These are phyloP conservation scores for Psidium friedrichsthalianum DNA, from an alignment of 345 rosid genomes.

Conservation along the genomic window DNA sequence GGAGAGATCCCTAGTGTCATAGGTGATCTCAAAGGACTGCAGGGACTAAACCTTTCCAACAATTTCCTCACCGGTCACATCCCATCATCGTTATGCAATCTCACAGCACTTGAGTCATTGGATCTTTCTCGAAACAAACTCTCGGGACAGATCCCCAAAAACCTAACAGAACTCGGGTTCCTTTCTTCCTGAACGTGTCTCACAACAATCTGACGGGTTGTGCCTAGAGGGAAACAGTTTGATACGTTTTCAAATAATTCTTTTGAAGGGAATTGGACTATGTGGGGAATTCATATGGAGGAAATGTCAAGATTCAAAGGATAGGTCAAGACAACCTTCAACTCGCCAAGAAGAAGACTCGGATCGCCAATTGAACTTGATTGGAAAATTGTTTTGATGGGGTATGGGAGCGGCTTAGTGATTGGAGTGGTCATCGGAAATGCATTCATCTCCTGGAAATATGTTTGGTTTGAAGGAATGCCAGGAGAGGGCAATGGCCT, in stretches of 20 bases:
- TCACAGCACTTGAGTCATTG: constrained; percentile 2
- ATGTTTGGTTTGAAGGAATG: background rate
- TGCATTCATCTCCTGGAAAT: background rate
- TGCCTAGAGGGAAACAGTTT: constrained; percentile 9
- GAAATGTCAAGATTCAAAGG: background rate
- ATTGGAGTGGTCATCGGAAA: background rate
- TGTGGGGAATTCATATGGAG: constrained; percentile 6
- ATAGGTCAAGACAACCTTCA: background rate
- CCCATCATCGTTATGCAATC: background rate
- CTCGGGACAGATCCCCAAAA: constrained; percentile 3
- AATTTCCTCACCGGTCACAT: constrained; percentile 8
- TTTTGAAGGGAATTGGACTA: constrained; percentile 8
- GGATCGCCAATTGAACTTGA: background rate
- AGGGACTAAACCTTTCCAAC: constrained; percentile 10
- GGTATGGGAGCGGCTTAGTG: constrained; percentile 7
- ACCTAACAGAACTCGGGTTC: constrained; percentile 7
- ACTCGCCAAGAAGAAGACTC: background rate
- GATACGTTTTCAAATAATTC: constrained; percentile 1
- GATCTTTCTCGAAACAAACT: constrained; percentile 18
- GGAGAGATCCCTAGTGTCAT: constrained; percentile 1
- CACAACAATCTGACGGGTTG: constrained; percentile 8
- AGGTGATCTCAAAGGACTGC: background rate
- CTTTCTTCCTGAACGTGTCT: constrained; percentile 8
- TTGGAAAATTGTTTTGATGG: constrained; percentile 6
- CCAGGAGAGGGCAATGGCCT: background rate